phyloP scores from a whole-genome alignment of 2,329 filamentous ascomycete genomes.

The Beauveria medogensis region DNA sequence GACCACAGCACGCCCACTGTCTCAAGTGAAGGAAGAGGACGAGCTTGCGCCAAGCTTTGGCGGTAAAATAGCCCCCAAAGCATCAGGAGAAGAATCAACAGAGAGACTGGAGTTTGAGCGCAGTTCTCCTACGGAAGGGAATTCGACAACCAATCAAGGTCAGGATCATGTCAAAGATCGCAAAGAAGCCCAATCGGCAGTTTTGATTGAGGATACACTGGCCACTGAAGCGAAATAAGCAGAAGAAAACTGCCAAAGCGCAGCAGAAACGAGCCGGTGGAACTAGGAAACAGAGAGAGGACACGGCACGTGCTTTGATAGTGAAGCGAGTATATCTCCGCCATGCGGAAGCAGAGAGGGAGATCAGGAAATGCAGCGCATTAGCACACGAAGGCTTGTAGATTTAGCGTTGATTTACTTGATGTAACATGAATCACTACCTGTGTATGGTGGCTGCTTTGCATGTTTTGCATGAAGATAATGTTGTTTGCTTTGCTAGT shows the following conservation, averaged over 20 bases:
- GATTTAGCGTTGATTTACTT: neutral
- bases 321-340: neutral
- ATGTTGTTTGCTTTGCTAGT: neutral
- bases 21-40: constrained; percentile 31
- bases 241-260: neutral
- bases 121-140: neutral
- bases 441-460: neutral
- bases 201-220: neutral
- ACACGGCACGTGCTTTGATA: neutral
- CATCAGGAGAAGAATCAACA: neutral
- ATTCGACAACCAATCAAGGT: neutral
- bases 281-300: no score
- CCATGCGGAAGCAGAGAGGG: neutral
- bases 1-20: constrained; percentile 21
- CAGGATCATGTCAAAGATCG: neutral
- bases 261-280: no score
- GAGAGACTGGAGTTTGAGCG: neutral
- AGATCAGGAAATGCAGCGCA: neutral
- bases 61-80: constrained; percentile 8
- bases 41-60: constrained; percentile 25
- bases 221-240: neutral
- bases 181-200: neutral
- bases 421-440: neutral
- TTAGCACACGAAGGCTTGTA: neutral
- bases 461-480: neutral